Evolutionary conservation across 2,329 filamentous ascomycete species (phyloP), one percentile per base, ranked within the genome.

Genomic region (Alternaria viburni): DNA sequence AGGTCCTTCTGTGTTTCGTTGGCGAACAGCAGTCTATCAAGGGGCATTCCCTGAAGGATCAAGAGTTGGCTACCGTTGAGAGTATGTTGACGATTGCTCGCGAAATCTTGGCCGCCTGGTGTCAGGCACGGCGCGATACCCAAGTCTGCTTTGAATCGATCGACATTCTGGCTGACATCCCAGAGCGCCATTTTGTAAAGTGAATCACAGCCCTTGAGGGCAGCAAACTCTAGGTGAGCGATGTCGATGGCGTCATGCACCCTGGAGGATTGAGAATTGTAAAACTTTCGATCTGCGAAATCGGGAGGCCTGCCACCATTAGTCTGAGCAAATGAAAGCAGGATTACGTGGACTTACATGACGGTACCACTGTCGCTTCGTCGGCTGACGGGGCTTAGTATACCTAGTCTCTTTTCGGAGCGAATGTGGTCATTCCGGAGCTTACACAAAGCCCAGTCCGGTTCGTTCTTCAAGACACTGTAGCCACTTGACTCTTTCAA

Each of bases 81-180:
- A 0, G 87, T 84, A 1, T 89, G 85, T 19, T 87, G 88, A 63
- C 87, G 83, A 56, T 86, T 84, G 0, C 88, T 89, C 1, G 89
- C 75, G 67, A 87, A 91, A 2, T 86, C 85, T 8, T 87, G 83
- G 0, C 90, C 90, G 6, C 74, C 82, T 0, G 92, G 91, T 0
- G 91, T 93, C 10, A 93, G 81, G 71, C 92, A 94, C 0, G 87
- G 85, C 3, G 87, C 81, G 6, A 91, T 82, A 0, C 91, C 91
- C 44, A 86, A 77, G 0, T 76, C 76, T 54, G 87, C 83, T 1
- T 77, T 78, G 11, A 85, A 83, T 13, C 90, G 83, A 71, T 93
- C 89, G 9, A 93, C 84, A 56, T 93, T 93, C 71, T 94, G 92
- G 6, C 89, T 91, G 0, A 92, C 79, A 62, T 95, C 90, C 67